Conservation (phyloP, 2,329 filamentous ascomycete species). For the Cytospora schulzeri region DNA sequence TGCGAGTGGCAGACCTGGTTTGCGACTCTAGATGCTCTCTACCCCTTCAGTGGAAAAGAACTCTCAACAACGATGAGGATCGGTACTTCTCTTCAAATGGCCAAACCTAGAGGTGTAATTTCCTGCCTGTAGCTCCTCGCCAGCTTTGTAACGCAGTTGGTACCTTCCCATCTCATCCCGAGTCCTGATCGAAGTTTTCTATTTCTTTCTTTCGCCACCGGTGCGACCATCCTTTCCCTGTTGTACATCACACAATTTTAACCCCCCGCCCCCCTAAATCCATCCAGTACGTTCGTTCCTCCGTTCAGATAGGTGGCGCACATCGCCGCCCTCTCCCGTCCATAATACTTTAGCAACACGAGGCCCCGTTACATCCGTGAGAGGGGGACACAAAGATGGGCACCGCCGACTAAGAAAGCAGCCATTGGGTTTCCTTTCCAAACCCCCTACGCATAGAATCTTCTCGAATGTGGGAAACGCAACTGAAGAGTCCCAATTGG, state of each 20-base stretch:
- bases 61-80: background rate
- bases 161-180: background rate
- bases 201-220: background rate
- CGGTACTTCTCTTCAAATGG: background rate
- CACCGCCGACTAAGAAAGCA: background rate
- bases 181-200: too few relatives aligned
- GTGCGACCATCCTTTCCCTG: background rate
- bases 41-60: background rate
- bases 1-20: background rate
- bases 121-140: too few relatives aligned
- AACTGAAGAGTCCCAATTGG: background rate
- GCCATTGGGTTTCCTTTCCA: background rate
- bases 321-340: background rate
- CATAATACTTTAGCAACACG: background rate
- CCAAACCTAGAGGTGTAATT: background rate
- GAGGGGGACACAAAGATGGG: background rate
- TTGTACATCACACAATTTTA: background rate
- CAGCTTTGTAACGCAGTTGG: background rate
- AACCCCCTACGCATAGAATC: background rate
- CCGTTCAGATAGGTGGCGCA: background rate
- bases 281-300: background rate
- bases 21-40: background rate
- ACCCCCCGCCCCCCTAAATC: too few relatives aligned
- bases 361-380: background rate
- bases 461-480: background rate